Conservation (phyloP, 768 basidiomycete species). For the Trametes meyenii region DNA sequence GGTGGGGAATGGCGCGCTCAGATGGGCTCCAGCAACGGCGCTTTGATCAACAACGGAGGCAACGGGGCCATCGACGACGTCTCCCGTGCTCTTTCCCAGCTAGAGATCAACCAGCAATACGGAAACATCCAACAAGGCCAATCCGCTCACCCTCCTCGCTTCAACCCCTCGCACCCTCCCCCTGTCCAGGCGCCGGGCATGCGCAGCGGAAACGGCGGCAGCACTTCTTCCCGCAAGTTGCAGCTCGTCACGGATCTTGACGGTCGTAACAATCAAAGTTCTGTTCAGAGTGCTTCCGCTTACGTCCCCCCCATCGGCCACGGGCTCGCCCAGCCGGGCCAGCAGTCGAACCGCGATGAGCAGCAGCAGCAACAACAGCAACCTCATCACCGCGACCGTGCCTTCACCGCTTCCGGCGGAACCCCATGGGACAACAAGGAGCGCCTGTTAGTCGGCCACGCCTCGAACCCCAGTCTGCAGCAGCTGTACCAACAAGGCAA, state of each 20-base stretch:
- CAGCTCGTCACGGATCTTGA: constrained; percentile 67
- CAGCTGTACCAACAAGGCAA: constrained; percentile 54
- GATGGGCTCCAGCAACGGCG: constrained; percentile 32
- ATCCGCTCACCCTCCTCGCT: constrained; percentile 67
- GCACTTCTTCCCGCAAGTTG: constrained; percentile 46
- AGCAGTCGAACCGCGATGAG: constrained; percentile 29
- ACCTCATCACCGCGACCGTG: constrained; percentile 38
- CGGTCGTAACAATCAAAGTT: constrained; percentile 59
- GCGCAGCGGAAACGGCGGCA: constrained; percentile 43
- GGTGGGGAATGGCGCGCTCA: constrained; percentile 62
- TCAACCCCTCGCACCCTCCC: constrained; percentile 56
- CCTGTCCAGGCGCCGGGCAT: constrained; percentile 48
- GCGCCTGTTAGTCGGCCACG: constrained; percentile 53
- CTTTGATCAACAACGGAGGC: constrained; percentile 23
- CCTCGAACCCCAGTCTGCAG: constrained; percentile 72
- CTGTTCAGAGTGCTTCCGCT: constrained; percentile 53
- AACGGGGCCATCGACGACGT: constrained; percentile 69
- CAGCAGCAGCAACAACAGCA: constrained; percentile 42
- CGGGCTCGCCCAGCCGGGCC: constrained; percentile 36
- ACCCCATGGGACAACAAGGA: constrained; percentile 71
- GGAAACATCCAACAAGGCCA: constrained; percentile 45
- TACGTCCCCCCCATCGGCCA: constrained; percentile 49
- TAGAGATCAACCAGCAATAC: constrained; percentile 57
- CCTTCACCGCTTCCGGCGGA: constrained; percentile 40
- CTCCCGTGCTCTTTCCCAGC: constrained; percentile 66